Conservation (phyloP, 768 basidiomycete genomes). For the Krasilnikovozyma curviuscula region DNA sequence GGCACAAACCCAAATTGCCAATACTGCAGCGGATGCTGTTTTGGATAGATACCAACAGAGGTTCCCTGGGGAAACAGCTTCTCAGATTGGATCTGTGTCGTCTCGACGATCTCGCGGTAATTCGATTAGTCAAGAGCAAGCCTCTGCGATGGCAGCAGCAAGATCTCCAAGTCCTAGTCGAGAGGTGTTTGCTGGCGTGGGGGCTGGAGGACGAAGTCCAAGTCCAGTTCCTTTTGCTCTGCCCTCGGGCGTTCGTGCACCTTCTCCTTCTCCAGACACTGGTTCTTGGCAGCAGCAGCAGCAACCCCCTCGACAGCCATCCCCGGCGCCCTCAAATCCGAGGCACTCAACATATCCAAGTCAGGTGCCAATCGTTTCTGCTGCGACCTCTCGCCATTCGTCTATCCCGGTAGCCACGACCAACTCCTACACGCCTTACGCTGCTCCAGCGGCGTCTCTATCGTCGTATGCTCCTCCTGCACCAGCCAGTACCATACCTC, state of each 20-base stretch:
- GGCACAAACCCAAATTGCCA: constrained; percentile 18
- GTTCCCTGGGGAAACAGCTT: constrained; percentile 52
- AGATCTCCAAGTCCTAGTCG: constrained; percentile 19
- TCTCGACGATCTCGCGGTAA: constrained; percentile 11
- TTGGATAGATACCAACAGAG: constrained; percentile 59
- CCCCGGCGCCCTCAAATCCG: background rate
- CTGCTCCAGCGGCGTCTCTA: background rate
- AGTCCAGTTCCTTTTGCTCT: constrained; percentile 27
- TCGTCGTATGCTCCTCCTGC: constrained; percentile 1
- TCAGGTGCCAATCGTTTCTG: constrained; percentile 26
- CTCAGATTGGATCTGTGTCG: constrained; percentile 9
- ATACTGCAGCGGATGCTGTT: constrained; percentile 48
- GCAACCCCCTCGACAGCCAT: constrained; percentile 2
- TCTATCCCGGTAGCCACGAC: no score
- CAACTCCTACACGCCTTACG: no score
- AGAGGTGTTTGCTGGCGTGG: constrained; percentile 61
- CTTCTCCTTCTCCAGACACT: background rate
- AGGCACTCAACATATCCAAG: background rate
- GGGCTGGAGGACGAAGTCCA: constrained; percentile 35
- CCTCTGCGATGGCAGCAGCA: constrained; percentile 32
- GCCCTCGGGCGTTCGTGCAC: background rate
- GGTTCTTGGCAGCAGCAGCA: constrained; percentile 3
- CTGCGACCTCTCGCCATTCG: constrained; percentile 18
- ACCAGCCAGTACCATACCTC: background rate
- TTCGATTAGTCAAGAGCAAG: constrained; percentile 24